A percentile compares a stretch with the other conserved stretches of the same genome.
Conservation (phyloP, 2,329 filamentous ascomycete genomes). For the Diaporthe humulicola region DNA sequence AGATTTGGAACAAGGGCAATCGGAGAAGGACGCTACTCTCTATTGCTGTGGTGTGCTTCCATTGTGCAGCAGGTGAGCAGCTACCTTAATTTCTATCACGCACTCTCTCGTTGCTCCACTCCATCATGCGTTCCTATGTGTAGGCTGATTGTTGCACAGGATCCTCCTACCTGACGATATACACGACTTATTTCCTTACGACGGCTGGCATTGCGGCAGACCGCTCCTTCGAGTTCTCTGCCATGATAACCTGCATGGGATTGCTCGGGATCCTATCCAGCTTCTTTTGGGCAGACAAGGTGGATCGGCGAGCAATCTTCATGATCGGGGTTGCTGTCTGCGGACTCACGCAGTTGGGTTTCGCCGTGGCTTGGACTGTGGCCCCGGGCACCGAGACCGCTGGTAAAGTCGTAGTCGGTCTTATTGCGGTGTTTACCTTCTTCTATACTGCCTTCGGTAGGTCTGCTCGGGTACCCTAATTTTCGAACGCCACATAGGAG, state of each 20-base stretch:
- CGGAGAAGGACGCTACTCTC: slow-evolving; percentile 48
- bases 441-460: slow-evolving; percentile 48
- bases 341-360: slow-evolving; percentile 40
- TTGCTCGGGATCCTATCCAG: slow-evolving; percentile 49
- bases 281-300: slow-evolving; percentile 47
- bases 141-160: slow-evolving; percentile 39
- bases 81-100: not conserved
- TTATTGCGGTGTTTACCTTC: slow-evolving; percentile 11
- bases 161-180: slow-evolving; percentile 49
- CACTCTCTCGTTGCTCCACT: too few relatives aligned
- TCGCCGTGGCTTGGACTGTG: slow-evolving; percentile 49
- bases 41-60: slow-evolving; percentile 50
- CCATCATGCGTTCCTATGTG: not conserved
- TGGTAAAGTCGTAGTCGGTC: not conserved
- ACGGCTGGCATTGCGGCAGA: slow-evolving; percentile 49
- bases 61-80: slow-evolving; percentile 47
- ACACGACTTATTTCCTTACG: slow-evolving; percentile 50
- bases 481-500: not conserved
- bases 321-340: slow-evolving; percentile 49
- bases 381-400: slow-evolving; percentile 41
- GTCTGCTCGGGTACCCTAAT: not conserved
- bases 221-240: slow-evolving; percentile 49
- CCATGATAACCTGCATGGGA: slow-evolving; percentile 52
- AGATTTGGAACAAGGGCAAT: slow-evolving; percentile 50
- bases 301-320: slow-evolving; percentile 50